Evolutionary conservation across 2,329 filamentous ascomycete genomes (phyloP).

Genomic region (Botrytis byssoidea): DNA sequence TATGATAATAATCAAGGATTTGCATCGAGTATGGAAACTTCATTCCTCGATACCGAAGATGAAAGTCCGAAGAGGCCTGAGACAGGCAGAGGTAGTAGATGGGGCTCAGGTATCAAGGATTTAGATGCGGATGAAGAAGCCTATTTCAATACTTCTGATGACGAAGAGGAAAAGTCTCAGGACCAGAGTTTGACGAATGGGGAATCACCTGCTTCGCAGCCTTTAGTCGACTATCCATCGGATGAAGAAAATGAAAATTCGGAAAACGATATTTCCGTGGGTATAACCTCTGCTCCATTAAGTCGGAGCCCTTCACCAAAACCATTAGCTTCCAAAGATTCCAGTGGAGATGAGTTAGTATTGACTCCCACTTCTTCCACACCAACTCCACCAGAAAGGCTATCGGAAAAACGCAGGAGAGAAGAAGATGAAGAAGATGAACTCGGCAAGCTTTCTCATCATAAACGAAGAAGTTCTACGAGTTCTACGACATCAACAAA

Average conservation of each 20-base stretch:
- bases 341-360: conserved; percentile 27
- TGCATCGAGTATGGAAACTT: conserved; percentile 61
- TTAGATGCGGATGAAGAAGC: conserved; percentile 85
- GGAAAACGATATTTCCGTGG: conserved; percentile 46
- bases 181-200: conserved; percentile 55
- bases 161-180: conserved; percentile 61
- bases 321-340: conserved; percentile 27
- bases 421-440: conserved; percentile 95
- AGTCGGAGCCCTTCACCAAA: conserved; percentile 30
- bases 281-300: conserved; percentile 24
- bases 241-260: conserved; percentile 80
- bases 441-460: conserved; percentile 73
- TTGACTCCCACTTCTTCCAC: conserved; percentile 35
- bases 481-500: conserved; percentile 38
- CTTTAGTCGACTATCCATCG: conserved; percentile 87
- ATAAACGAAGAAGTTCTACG: conserved; percentile 58
- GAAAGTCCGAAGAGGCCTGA: conserved; percentile 47
- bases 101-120: conserved; percentile 70
- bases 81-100: conserved; percentile 58
- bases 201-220: conserved; percentile 61
- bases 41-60: conserved; percentile 70
- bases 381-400: conserved; percentile 65
- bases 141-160: conserved; percentile 89
- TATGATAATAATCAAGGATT: conserved; percentile 78
- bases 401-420: conserved; percentile 85